Percentiles rank a stretch among this genome's conserved stretches.
Conservation (phyloP, 2,329 filamentous ascomycete genomes). For the Ceratocystis eucalypticola region DNA sequence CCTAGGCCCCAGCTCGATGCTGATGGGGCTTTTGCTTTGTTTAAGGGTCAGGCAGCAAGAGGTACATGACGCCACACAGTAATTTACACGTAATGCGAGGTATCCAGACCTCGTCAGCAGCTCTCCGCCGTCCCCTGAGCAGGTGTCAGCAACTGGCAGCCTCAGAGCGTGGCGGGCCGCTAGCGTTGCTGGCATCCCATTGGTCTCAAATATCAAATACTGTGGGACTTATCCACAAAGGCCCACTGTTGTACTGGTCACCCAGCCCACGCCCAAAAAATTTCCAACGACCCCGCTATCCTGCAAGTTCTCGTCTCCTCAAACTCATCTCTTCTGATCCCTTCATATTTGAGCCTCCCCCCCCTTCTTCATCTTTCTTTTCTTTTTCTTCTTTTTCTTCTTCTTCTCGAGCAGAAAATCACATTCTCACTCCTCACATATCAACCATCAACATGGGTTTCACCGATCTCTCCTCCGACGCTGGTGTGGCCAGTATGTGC, state of each 20-base stretch:
- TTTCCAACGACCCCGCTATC: conserved; percentile 27
- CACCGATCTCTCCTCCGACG: conserved; percentile 52
- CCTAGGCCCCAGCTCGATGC: neutral
- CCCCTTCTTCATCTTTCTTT: conserved; percentile 21
- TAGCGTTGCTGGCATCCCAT: neutral
- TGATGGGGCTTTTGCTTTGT: neutral
- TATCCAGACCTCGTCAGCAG: conserved; percentile 6
- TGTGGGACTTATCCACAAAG: conserved; percentile 16
- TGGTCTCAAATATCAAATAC: conserved; percentile 2
- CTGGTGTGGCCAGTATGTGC: conserved; percentile 40
- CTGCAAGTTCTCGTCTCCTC: conserved; percentile 20
- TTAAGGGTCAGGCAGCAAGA: conserved; percentile 14
- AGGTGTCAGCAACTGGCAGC: neutral
- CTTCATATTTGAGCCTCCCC: conserved; percentile 22
- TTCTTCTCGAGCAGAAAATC: conserved; percentile 20
- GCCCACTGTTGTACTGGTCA: conserved; percentile 16
- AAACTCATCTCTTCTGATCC: conserved; percentile 17
- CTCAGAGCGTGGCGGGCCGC: neutral
- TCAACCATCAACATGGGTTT: conserved; percentile 48
- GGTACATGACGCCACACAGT: conserved; percentile 6
- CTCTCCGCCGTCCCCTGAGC: neutral
- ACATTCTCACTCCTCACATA: conserved; percentile 22
- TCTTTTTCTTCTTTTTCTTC: conserved; percentile 22
- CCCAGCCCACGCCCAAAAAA: conserved; percentile 18
- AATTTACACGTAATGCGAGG: conserved; percentile 1